Conservation (phyloP, 352 stramenopile genomes). For the Globisporangium spiculum region DNA sequence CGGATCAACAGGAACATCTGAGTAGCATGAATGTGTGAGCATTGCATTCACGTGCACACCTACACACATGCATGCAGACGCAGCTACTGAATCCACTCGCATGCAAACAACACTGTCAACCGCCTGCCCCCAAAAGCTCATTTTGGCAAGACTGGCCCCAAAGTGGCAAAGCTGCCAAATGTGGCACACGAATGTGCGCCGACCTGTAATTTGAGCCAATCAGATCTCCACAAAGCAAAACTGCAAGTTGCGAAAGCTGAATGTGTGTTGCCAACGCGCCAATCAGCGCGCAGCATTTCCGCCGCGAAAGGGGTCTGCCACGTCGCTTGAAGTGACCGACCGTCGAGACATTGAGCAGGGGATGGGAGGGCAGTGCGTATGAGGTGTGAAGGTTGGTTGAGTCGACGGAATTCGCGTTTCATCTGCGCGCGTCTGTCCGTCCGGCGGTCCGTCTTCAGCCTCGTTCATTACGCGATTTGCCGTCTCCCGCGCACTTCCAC, state of each 20-base stretch:
- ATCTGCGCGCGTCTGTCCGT: background rate
- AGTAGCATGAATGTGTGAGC: background rate
- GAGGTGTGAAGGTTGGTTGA: conserved; percentile 2
- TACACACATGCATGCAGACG: background rate
- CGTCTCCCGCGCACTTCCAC: conserved; percentile 7
- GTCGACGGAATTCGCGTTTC: conserved; percentile 7
- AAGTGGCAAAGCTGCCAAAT: no score
- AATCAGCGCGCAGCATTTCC: conserved; percentile 6
- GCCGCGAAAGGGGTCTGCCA: background rate
- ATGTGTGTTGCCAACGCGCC: background rate
- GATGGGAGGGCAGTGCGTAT: no score
- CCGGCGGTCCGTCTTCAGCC: background rate
- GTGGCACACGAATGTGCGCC: no score
- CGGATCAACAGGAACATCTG: background rate
- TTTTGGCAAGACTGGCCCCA: no score
- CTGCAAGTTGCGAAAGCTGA: background rate
- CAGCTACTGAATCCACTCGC: background rate
- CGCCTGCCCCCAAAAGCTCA: background rate
- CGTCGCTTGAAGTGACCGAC: conserved; percentile 10
- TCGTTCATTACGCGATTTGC: conserved; percentile 12
- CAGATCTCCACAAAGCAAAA: no score
- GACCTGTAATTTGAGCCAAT: no score
- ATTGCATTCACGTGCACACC: background rate
- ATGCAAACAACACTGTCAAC: background rate
- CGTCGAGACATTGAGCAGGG: background rate